Conservation (phyloP, 129 eudicot species). For the Chrysanthemum seticuspe region DNA sequence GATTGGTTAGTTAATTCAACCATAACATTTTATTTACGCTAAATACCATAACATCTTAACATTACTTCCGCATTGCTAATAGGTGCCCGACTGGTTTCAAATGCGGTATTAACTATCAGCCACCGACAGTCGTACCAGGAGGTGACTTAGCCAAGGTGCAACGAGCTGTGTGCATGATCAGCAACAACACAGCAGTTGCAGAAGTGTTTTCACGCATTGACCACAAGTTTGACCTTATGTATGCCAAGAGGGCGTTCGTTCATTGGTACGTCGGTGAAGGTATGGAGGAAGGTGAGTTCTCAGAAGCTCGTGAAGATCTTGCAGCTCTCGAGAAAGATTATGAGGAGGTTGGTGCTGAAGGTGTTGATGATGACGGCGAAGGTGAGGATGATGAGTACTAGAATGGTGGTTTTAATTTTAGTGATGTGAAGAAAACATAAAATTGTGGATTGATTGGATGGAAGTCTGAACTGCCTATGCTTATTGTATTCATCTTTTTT, state of each 20-base stretch:
- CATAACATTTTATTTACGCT: too few species aligned
- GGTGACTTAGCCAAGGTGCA: slow-evolving; percentile 97
- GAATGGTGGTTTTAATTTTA: slow-evolving; percentile 18
- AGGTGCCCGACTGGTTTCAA: slow-evolving; percentile 99
- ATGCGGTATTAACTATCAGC: slow-evolving; percentile 92
- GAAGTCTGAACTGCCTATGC: background rate
- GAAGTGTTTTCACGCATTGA: slow-evolving; percentile 94
- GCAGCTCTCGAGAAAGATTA: slow-evolving; percentile 97
- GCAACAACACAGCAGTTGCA: slow-evolving; percentile 98
- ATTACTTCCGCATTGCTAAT: slow-evolving; percentile 7
- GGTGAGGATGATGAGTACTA: slow-evolving; percentile 77
- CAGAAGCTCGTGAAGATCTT: slow-evolving; percentile 94
- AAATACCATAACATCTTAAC: too few species aligned
- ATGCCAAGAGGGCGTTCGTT: slow-evolving; percentile 84
- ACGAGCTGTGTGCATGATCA: slow-evolving; percentile 95
- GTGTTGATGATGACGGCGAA: slow-evolving; percentile 74
- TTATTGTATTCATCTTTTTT: slow-evolving; percentile 2
- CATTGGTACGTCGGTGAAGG: slow-evolving; percentile 99
- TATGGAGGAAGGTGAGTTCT: slow-evolving; percentile 97
- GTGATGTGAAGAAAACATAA: slow-evolving; percentile 8
- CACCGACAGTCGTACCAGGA: slow-evolving; percentile 92
- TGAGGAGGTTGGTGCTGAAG: slow-evolving; percentile 97
- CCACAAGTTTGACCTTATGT: slow-evolving; percentile 96
- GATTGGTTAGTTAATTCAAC: slow-evolving; percentile 66
- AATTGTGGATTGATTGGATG: slow-evolving; percentile 26